Evolutionary conservation across 352 stramenopile genomes (phyloP), one percentile per base, ranked within the genome.

Genomic region (Bremia lactucae): DNA sequence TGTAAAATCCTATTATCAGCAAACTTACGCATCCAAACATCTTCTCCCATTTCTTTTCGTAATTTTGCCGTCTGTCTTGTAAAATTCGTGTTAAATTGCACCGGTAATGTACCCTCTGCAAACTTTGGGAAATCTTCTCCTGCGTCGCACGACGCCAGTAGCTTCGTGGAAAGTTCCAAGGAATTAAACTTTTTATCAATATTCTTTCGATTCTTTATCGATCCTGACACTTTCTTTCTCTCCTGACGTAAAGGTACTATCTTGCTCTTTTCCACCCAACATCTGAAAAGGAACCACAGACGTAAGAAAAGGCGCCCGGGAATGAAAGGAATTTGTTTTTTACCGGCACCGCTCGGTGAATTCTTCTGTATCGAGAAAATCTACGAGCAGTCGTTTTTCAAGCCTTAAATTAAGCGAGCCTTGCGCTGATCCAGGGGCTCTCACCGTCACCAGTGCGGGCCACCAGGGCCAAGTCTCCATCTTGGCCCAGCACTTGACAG

Each of bases 401-500:
- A 39, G 41, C 9, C 35, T 42, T 39, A 84, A 35, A 31, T 78
- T 69, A 13, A 41, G n/a, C 0, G 36, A 29, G 0, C 72, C 72
- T 8, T 42, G 21, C 0, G 16, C 26, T 0, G 52, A 76, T 7
- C 61, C 66, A 11, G 72, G 69, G 2, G 65, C 25, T 5, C 69
- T 68, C 21, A 66, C 42, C 6, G 56, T 66, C 5, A 85, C 62
- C 18, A 87, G 46, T 2, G 68, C 66, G 8, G 74, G 69, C 74
- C 74, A 87, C 58, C 57, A 83, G 7, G 72, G 74, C 68, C 68
- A 87, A 31, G 78, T 79, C 33, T 59, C 55, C 34, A 82, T 74
- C 47, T 83, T 80, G 31, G 63, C 68, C 74, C 74, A 87, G 41
- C 72, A 83, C 49, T 85, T 85, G 40, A 85, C 70, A 3, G 62